These are phyloP conservation scores for Dothideomycetes sp. DNA, from an alignment of 2,329 filamentous ascomycete genomes.

Conservation along the genomic window DNA sequence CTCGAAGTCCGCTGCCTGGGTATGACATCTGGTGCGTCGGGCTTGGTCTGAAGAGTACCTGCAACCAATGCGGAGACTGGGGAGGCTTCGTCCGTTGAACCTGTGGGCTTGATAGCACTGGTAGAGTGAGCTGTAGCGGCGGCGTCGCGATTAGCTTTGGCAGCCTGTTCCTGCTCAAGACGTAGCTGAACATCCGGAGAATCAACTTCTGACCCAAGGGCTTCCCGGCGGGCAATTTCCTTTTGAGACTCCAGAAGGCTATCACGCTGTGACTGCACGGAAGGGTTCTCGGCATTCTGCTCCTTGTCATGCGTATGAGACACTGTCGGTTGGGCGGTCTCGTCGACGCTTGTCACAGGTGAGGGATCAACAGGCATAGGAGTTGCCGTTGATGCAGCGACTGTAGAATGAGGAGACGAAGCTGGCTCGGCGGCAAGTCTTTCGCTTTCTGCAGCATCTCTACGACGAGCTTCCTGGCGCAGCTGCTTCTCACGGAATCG, in stretches of 20 bases:
- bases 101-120: neutral
- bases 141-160: slow-evolving; percentile 12
- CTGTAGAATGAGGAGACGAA: slow-evolving; percentile 54
- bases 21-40: neutral
- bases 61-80: neutral
- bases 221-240: slow-evolving; percentile 34
- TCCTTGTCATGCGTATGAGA: slow-evolving; percentile 12
- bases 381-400: slow-evolving; percentile 63
- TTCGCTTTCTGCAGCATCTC: slow-evolving; percentile 14
- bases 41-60: neutral
- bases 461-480: slow-evolving; percentile 29
- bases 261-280: slow-evolving; percentile 46
- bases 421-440: slow-evolving; percentile 16
- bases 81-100: neutral
- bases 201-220: slow-evolving; percentile 35
- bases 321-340: slow-evolving; percentile 31
- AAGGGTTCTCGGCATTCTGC: slow-evolving; percentile 26
- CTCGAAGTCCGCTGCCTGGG: neutral
- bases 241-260: slow-evolving; percentile 42
- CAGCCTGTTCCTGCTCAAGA: slow-evolving; percentile 18
- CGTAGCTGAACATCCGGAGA: slow-evolving; percentile 52
- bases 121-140: neutral
- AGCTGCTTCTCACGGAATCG: slow-evolving; percentile 31
- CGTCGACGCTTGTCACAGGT: slow-evolving; percentile 64
- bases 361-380: slow-evolving; percentile 60